These are phyloP conservation scores for Penicillium sp. DNA, from an alignment of 2,329 filamentous ascomycete species.

Conservation along the genomic window DNA sequence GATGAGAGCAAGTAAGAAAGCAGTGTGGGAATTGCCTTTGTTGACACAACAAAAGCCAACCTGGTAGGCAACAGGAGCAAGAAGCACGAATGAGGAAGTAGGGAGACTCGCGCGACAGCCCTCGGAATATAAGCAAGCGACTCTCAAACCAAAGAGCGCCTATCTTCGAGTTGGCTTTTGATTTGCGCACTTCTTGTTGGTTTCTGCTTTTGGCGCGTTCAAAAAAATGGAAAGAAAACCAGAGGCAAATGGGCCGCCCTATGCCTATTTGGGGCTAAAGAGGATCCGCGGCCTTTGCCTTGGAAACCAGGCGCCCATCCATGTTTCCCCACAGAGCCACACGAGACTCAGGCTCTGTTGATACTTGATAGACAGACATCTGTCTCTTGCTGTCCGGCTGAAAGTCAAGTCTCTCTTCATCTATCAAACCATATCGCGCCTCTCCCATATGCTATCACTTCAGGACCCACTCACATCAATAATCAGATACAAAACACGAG, in stretches of 20 bases:
- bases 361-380: background rate
- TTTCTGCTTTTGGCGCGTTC: constrained; percentile 19
- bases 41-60: constrained; percentile 20
- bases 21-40: constrained; percentile 13
- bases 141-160: background rate
- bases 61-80: constrained; percentile 11
- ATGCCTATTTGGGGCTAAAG: constrained; percentile 18
- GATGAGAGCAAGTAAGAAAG: constrained; percentile 4
- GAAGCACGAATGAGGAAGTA: constrained; percentile 13
- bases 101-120: constrained; percentile 9
- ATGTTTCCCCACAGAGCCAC: background rate
- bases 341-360: background rate
- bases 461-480: background rate
- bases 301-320: constrained; percentile 20
- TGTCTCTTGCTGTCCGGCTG: background rate
- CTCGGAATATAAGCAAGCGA: constrained; percentile 6
- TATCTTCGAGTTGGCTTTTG: background rate
- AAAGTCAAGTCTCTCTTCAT: background rate
- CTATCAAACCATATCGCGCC: background rate
- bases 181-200: constrained; percentile 11
- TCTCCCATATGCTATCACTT: background rate
- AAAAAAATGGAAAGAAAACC: constrained; percentile 20
- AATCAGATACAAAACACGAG: constrained; percentile 6
- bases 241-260: constrained; percentile 16
- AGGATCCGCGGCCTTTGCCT: constrained; percentile 16